These are phyloP conservation scores for Escovopsis sp. DNA, from an alignment of 2,329 filamentous ascomycete species.

Conservation along the genomic window DNA sequence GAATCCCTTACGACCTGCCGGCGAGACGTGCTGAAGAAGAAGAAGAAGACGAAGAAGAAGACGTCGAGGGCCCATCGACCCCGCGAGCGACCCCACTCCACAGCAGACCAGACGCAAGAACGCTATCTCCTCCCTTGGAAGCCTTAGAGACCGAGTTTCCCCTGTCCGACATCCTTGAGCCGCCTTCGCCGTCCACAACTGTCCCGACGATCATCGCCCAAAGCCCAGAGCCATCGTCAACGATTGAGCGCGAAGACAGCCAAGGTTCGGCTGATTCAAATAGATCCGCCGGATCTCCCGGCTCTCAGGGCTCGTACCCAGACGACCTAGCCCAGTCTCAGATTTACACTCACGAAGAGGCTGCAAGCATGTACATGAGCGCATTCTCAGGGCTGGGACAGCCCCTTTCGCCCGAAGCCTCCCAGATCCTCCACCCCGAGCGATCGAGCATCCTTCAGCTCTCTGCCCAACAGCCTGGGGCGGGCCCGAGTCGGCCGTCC, in stretches of 20 bases:
- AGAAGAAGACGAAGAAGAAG: constrained; percentile 21
- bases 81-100: constrained; percentile 31
- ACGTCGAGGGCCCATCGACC: constrained; percentile 27
- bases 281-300: neutral
- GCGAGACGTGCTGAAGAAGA: no score
- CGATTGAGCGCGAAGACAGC: no score
- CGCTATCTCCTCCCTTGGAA: constrained; percentile 6
- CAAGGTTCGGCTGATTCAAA: neutral
- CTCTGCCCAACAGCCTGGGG: no score
- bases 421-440: no score
- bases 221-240: neutral
- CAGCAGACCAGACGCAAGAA: constrained; percentile 6
- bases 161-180: neutral
- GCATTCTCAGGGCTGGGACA: constrained; percentile 38
- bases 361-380: constrained; percentile 78
- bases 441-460: no score
- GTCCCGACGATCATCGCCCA: neutral
- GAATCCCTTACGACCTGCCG: constrained; percentile 38
- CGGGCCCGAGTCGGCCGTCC: no score
- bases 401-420: constrained; percentile 6
- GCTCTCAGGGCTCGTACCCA: constrained; percentile 3
- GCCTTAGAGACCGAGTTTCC: neutral
- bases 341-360: constrained; percentile 64
- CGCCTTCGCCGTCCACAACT: neutral
- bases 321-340: constrained; percentile 49